Evolutionary conservation across 1,284 basidiomycete genomes (phyloP), one percentile per base, ranked within the genome.

Genomic region (Leccinum pallidistipes): DNA sequence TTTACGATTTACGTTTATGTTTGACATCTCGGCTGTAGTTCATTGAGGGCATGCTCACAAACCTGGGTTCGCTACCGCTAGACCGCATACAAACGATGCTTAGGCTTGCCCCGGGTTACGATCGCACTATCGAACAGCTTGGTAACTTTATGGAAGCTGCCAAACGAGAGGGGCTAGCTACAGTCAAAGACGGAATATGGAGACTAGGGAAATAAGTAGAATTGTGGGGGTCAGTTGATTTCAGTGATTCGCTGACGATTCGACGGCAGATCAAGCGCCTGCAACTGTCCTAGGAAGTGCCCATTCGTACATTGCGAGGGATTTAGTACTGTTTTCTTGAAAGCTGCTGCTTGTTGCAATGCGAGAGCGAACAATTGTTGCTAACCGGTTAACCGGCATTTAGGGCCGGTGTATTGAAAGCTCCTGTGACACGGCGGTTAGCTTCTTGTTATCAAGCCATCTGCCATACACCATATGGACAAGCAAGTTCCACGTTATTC

Each of bases 31-130:
- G 31, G 14, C 53, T 51, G n/a, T 63, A 90, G 88, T 92, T 88
- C 73, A 87, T 92, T 63, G 86, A 91, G 74, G 91, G 91, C 36
- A 92, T 94, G 87, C 85, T 95, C 60, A 91, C 85, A 58, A 95
- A 94, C 71, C 78, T 96, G 50, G 90, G 90, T 7, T 75, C 85
- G 1, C 79, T 94, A 27, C 82, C 87, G 3, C 69, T 91, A 43
- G 87, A 91, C 61, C 83, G 89, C 12, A 92, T 96, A 68, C 93
- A 96, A 69, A 81, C 83, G 2, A 93, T 94, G 86, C 80, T 96
- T 59, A 88, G 84, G 70, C 85, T 92, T 70, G 90, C 89, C 11
- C 90, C 88, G 11, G 86, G 85, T 2, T 95, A 95, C 73, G 86
- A 93, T 66, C 84, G 86, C 64, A 87, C 86, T 1, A 72, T 85